phyloP scores from a whole-genome alignment of 371 early-diverging fungal genomes.

The Rhizopus microsporus region DNA sequence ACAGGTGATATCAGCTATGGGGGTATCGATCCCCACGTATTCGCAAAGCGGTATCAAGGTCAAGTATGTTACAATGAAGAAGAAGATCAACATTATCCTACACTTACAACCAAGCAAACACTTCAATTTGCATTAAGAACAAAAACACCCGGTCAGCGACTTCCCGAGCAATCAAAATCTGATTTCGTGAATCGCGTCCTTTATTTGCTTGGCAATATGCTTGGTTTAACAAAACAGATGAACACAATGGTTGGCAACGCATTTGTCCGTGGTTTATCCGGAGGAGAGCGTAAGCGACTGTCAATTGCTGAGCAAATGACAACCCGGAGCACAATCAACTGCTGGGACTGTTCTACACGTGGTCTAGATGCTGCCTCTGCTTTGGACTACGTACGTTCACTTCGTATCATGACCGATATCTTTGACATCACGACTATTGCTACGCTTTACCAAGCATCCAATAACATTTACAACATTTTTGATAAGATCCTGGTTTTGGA shows the following conservation, averaged over 20 bases:
- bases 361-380: constrained; percentile 94
- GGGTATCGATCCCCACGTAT: constrained; percentile 62
- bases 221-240: constrained; percentile 73
- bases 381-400: constrained; percentile 71
- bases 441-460: constrained; percentile 67
- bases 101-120: constrained; percentile 70
- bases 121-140: constrained; percentile 64
- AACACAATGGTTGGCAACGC: constrained; percentile 86
- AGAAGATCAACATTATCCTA: constrained; percentile 74
- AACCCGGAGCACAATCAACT: constrained; percentile 69
- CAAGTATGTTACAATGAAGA: constrained; percentile 73
- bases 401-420: constrained; percentile 68
- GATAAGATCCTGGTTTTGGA: constrained; percentile 74
- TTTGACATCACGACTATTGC: constrained; percentile 58
- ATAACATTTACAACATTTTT: constrained; percentile 74
- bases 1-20: constrained; percentile 62
- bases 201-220: constrained; percentile 65
- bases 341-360: constrained; percentile 88
- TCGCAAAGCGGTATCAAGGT: constrained; percentile 57
- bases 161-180: constrained; percentile 42
- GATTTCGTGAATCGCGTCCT: constrained; percentile 51
- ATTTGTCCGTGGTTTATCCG: constrained; percentile 80
- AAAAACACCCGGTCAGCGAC: constrained; percentile 63
- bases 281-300: constrained; percentile 88
- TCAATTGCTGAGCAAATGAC: constrained; percentile 89